Evolutionary conservation across 352 stramenopile genomes (phyloP).

Genomic region (Elongisporangium anandrum): DNA sequence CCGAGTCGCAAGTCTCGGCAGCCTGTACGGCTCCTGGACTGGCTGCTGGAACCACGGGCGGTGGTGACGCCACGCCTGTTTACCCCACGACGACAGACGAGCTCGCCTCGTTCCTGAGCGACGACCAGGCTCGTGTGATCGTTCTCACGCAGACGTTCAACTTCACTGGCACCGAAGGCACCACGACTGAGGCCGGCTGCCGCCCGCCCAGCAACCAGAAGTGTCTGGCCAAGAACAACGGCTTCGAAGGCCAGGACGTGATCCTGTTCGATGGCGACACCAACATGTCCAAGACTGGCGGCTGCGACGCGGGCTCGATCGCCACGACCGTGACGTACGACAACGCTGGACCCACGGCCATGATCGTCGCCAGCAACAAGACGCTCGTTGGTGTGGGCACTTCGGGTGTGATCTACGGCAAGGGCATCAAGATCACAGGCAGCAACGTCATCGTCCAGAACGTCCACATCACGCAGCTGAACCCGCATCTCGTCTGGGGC

Average conservation of each 20-base stretch:
- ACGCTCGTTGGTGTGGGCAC: conserved; percentile 20
- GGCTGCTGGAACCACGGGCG: conserved; percentile 28
- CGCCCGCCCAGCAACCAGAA: conserved; percentile 11
- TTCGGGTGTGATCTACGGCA: conserved; percentile 23
- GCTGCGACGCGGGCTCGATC: conserved; percentile 8
- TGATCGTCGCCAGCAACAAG: conserved; percentile 18
- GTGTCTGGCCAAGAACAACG: conserved; percentile 33
- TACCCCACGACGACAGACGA: conserved; percentile 25
- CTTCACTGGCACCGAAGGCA: conserved; percentile 24
- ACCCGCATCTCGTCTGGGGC: conserved; percentile 31
- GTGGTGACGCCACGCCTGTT: conserved; percentile 13
- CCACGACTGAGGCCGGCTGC: conserved; percentile 27
- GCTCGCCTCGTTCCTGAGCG: conserved; percentile 19
- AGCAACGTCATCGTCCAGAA: conserved; percentile 33
- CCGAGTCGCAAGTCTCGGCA: neutral
- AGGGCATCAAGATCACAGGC: conserved; percentile 16
- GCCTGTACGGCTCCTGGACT: conserved; percentile 12
- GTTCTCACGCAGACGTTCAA: conserved; percentile 32
- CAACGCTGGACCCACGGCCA: conserved; percentile 8
- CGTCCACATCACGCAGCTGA: conserved; percentile 30
- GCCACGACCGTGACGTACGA: conserved; percentile 19
- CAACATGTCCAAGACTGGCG: conserved; percentile 21
- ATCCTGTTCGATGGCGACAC: conserved; percentile 23
- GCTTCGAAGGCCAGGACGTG: conserved; percentile 28
- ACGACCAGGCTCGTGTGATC: conserved; percentile 24